These are phyloP conservation scores for Rachicladosporium sp. DNA, from an alignment of 2,329 filamentous ascomycete genomes.

Conservation along the genomic window DNA sequence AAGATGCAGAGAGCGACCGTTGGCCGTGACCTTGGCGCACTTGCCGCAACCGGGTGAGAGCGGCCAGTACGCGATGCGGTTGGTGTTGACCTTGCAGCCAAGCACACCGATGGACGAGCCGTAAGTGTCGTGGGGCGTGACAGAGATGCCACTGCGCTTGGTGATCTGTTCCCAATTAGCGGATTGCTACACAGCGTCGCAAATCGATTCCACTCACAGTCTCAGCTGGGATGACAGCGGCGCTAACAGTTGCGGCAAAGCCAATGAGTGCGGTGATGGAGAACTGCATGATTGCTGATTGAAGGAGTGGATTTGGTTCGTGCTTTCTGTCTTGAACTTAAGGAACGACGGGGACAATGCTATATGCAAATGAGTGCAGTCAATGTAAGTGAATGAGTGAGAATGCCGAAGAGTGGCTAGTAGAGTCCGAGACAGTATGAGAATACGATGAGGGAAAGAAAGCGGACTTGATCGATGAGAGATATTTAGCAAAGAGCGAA, in stretches of 20 bases:
- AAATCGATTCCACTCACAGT: background rate
- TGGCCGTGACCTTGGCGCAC: constrained; percentile 42
- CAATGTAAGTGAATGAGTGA: too few species aligned
- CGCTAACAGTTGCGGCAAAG: constrained; percentile 10
- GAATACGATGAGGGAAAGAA: too few species aligned
- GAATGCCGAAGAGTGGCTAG: too few species aligned
- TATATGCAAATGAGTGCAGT: too few species aligned
- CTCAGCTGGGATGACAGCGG: constrained; percentile 6
- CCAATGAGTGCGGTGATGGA: constrained; percentile 8
- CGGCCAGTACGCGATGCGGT: constrained; percentile 52
- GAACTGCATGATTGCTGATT: constrained; percentile 8
- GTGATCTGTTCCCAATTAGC: too few species aligned
- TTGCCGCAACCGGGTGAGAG: constrained; percentile 40
- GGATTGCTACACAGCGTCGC: too few species aligned
- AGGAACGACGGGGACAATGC: too few species aligned
- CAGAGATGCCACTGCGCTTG: constrained; percentile 6
- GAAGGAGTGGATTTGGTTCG: constrained; percentile 2
- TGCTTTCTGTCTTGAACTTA: background rate
- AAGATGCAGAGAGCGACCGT: constrained; percentile 42
- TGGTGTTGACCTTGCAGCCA: constrained; percentile 49
- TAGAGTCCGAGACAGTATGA: too few species aligned
- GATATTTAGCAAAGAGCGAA: too few species aligned
- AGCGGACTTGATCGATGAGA: too few species aligned
- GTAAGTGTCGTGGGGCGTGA: constrained; percentile 46
- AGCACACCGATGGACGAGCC: constrained; percentile 46